These are phyloP conservation scores for Cladosporium sp. DNA, from an alignment of 2,329 filamentous ascomycete species.

Conservation along the genomic window DNA sequence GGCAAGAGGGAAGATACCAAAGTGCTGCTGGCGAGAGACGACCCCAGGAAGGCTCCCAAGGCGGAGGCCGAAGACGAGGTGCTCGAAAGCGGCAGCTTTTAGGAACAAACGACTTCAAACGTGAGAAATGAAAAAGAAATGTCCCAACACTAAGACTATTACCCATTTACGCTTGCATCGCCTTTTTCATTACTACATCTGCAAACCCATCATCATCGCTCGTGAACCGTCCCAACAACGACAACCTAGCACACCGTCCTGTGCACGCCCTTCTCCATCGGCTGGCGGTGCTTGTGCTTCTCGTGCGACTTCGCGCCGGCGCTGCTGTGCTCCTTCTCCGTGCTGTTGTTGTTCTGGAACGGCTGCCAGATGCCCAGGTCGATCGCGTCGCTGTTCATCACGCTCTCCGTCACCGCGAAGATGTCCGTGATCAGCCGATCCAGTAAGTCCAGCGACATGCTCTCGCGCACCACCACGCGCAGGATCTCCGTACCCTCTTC, in stretches of 20 bases:
- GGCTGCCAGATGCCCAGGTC: conserved; percentile 48
- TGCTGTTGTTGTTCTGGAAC: conserved; percentile 24
- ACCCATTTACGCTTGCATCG: background rate
- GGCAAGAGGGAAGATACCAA: conserved; percentile 27
- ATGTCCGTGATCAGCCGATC: conserved; percentile 58
- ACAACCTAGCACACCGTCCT: conserved; percentile 40
- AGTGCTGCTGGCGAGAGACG: conserved; percentile 31
- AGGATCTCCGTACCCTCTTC: conserved; percentile 60
- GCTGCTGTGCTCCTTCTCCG: conserved; percentile 39
- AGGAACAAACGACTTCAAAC: conserved; percentile 3
- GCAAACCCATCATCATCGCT: background rate
- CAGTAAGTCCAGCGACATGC: conserved; percentile 61
- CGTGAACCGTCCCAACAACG: background rate
- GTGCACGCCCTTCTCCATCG: conserved; percentile 44
- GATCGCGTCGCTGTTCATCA: conserved; percentile 49
- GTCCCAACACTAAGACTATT: background rate
- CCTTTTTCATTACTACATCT: background rate
- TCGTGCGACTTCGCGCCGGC: conserved; percentile 34
- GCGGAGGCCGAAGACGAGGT: conserved; percentile 16
- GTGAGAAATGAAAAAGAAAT: conserved; percentile 9
- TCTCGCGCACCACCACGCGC: conserved; percentile 61
- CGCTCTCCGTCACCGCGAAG: conserved; percentile 52
- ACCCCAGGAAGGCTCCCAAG: conserved; percentile 24
- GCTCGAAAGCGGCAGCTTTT: conserved; percentile 4
- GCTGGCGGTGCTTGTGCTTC: conserved; percentile 39